These are phyloP conservation scores for Melanogaster broomeanus DNA, from an alignment of 768 basidiomycete genomes.

Conservation along the genomic window DNA sequence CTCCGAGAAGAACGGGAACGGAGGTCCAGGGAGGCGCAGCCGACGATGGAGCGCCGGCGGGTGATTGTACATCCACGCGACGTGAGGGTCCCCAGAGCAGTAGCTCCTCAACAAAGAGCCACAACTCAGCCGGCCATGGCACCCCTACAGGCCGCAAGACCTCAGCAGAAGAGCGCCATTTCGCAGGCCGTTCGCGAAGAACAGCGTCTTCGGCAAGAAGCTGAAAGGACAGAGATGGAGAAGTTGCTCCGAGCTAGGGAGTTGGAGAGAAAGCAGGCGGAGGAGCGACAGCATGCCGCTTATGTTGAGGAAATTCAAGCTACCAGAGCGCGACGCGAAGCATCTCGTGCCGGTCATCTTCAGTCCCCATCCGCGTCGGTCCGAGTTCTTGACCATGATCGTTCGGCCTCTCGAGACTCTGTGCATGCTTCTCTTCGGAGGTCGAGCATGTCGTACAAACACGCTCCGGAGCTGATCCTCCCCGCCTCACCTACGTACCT, in stretches of 20 bases:
- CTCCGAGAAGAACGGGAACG: constrained; percentile 59
- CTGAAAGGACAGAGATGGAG: constrained; percentile 50
- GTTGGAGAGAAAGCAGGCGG: constrained; percentile 34
- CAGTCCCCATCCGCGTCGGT: constrained; percentile 21
- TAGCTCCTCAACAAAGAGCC: constrained; percentile 11
- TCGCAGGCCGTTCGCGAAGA: constrained; percentile 37
- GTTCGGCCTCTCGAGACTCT: constrained; percentile 38
- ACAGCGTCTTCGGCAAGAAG: constrained; percentile 46
- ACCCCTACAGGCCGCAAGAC: constrained; percentile 13
- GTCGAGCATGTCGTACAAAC: constrained; percentile 42
- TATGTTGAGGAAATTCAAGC: constrained; percentile 64
- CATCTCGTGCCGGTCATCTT: constrained; percentile 47
- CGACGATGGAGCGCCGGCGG: constrained; percentile 34
- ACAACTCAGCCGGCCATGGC: constrained; percentile 14
- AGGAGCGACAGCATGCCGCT: constrained; percentile 53
- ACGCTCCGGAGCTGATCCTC: constrained; percentile 46
- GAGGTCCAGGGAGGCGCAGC: constrained; percentile 41
- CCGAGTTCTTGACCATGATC: constrained; percentile 32
- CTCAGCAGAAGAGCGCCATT: constrained; percentile 1
- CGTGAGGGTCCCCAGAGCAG: constrained; percentile 14
- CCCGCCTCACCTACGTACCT: constrained; percentile 33
- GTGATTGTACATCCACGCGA: constrained; percentile 7
- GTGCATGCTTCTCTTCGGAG: constrained; percentile 24
- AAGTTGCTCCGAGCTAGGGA: constrained; percentile 47
- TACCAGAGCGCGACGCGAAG: constrained; percentile 61